Base-by-base conservation (phyloP, 108 stramenopile genomes). In the Skeletonema marinoi region DNA sequence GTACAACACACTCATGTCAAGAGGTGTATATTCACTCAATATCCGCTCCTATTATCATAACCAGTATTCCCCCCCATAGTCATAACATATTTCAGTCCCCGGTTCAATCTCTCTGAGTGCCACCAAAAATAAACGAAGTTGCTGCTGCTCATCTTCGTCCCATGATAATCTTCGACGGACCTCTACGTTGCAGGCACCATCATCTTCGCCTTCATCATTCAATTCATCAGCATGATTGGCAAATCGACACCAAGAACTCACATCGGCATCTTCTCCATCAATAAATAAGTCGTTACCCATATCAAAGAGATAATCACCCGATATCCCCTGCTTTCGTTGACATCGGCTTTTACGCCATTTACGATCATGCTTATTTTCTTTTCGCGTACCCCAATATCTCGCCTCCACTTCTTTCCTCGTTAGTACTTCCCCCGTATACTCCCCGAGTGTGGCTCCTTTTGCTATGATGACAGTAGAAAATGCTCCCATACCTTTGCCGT, bases 271-370 rank as follows among this genome's bases (percentile, higher is more conserved):
- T 66, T 78, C 78, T 21, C 71, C 78, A 60, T 78, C 78, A 36
- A 78, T 60, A 44, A 66, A 78, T 3, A 54, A 65, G 35, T 78
- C 78, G 38, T 78, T 68, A 14, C 78, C 78, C 46, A 78, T 56
- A 78, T 78, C 78, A 60, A 78, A 78, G 50, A 78, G 19, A 30
- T 78, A 78, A 25, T 78, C 78, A 32, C 78, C 78, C 12, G 72
- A 60, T 14, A 78, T n/a, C 9, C 72, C 72, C 38, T 78, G 78
- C 54, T 73, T 36, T 17, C 78, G 36, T 58, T 16, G 41, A 7
- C 32, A 19, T 11, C 78, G 71, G 25, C 36, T 41, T 10, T 78
- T 51, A 11, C 35, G 54, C 78, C 78, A 78, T 66, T 74, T 66
- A 9, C 63, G 63, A 73, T 78, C 78, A 13, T 73, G 32, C 17